Evolutionary conservation across 2,329 filamentous ascomycete species (phyloP), one percentile per base, ranked within the genome.

Genomic region (Atkinsonella hypoxylon): DNA sequence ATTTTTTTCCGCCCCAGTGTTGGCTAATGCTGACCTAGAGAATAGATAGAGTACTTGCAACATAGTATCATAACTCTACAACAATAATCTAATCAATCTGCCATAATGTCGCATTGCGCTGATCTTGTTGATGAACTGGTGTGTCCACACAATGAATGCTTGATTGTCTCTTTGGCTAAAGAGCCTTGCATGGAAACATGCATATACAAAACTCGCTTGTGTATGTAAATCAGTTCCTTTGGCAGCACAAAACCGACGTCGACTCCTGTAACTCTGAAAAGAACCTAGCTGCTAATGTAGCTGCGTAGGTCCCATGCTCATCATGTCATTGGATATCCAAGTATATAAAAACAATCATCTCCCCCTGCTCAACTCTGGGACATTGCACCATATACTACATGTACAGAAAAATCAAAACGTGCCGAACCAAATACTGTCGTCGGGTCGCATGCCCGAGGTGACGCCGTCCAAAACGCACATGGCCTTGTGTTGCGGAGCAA

Each of bases 361-460:
- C 26, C 4, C 26, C 26, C 4, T 8, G 26, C 26, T 26, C 26
- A 5, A 26, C 26, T 15, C 34, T 15, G 11, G 11, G n/a, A 39
- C 31, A 12, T 38, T 12, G n/a, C 13, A n/a, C 42, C 47, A 32
- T 2, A 43, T 12, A 26, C 31, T 17, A n/a, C 15, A 41, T 15
- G n/a, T 10, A 8, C 12, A 30, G 13, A 10, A 26, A 7, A 20
- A 30, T 39, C 50, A 60, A 53, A 65, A 58, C 8, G 53, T 55
- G 1, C 70, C 71, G 54, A 65, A 62, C 67, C 67, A 70, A 6
- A 68, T 58, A 32, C 57, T 58, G 50, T 70, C 67, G 45, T 61
- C 59, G 1, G 67, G 67, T 15, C 65, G 55, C 56, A 58, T 60
- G 2, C 67, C 67, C 8, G 51, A 59, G 5, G 49, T 47, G 3